phyloP scores from a whole-genome alignment of 176 grass and related monocot species.

The Carex pumila region DNA sequence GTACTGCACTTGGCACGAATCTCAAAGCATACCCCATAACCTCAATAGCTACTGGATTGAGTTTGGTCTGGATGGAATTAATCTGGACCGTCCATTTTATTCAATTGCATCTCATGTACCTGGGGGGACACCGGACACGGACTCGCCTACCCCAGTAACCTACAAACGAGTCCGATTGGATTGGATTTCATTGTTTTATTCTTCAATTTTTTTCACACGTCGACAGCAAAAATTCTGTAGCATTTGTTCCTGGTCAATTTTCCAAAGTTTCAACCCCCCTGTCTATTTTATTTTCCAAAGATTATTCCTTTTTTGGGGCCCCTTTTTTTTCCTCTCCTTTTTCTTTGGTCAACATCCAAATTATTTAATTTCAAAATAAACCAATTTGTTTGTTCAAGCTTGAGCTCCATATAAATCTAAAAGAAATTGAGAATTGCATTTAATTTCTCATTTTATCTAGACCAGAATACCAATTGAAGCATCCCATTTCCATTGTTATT shows the following conservation, averaged over 20 bases:
- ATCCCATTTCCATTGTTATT: background rate
- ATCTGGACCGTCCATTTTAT: too few species aligned
- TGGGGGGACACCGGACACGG: too few species aligned
- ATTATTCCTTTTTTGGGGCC: background rate
- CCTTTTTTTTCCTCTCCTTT: background rate
- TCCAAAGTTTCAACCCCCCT: background rate
- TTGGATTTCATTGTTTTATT: background rate
- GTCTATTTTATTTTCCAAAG: background rate
- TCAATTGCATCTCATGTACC: too few species aligned
- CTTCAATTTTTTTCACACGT: background rate
- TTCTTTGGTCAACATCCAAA: background rate
- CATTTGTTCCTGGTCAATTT: background rate
- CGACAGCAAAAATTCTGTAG: too few species aligned
- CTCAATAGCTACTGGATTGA: too few species aligned
- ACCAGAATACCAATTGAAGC: background rate
- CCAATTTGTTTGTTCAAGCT: background rate
- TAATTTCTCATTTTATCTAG: background rate
- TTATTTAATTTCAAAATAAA: background rate
- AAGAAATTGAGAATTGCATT: background rate
- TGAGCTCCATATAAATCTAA: background rate
- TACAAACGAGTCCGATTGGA: background rate
- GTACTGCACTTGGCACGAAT: too few species aligned
- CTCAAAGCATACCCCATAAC: too few species aligned
- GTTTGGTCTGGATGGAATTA: too few species aligned
- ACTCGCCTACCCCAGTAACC: background rate